Percentiles rank a stretch among this genome's conserved stretches.
Conservation (phyloP, 768 basidiomycete species). For the Tephrocybe rancida region DNA sequence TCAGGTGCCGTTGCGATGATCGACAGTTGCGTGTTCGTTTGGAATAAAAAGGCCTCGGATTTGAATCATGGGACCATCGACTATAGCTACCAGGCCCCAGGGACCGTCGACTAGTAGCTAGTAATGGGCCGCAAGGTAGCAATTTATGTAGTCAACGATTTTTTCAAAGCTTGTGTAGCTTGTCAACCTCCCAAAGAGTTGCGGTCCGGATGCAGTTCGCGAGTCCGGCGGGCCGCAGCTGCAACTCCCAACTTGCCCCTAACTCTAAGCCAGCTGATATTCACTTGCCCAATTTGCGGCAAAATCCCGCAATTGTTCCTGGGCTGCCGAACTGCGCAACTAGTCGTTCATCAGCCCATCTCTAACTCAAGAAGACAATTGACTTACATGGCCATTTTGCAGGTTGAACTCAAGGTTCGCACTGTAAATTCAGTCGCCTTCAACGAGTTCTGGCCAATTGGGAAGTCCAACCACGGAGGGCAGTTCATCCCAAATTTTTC, state of each 20-base stretch:
- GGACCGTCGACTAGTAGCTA: neutral
- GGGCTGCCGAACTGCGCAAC: neutral
- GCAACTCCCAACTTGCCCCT: neutral
- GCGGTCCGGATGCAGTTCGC: neutral
- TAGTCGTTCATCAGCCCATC: neutral
- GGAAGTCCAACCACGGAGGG: slow-evolving; percentile 48
- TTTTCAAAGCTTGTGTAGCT: too few species aligned
- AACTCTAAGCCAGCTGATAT: neutral
- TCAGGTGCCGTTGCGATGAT: too few species aligned
- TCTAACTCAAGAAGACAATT: neutral
- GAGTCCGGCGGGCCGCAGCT: neutral
- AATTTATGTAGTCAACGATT: too few species aligned
- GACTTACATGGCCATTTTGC: neutral
- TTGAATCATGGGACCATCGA: neutral
- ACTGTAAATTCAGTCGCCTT: slow-evolving; percentile 10
- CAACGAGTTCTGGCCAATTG: slow-evolving; percentile 41
- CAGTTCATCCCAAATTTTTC: slow-evolving; percentile 48
- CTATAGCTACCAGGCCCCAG: neutral
- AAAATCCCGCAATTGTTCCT: neutral
- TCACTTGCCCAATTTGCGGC: neutral
- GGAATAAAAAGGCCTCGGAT: neutral
- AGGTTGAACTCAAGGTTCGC: too few species aligned
- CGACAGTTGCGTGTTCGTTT: too few species aligned
- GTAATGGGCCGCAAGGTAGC: neutral
- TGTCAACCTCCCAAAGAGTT: neutral